phyloP scores from a whole-genome alignment of 1,284 basidiomycete species.

The Cutaneotrichosporon arboriforme region DNA sequence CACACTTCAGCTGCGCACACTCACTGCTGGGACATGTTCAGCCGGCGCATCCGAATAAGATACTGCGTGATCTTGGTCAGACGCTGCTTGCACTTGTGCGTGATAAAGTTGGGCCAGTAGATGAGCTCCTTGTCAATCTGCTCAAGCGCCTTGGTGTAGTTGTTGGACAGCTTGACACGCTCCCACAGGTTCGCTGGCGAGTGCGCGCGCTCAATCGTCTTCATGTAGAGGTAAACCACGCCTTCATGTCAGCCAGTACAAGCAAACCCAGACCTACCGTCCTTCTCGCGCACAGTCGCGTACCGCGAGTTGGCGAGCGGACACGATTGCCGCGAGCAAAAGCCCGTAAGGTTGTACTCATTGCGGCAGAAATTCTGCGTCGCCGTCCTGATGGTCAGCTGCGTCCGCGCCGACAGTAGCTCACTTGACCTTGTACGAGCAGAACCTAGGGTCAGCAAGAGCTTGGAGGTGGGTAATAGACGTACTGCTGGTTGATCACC shows the following conservation, averaged over 20 bases:
- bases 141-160: constrained; percentile 89
- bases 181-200: constrained; percentile 97
- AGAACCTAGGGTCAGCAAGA: constrained; percentile 51
- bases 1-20: constrained; percentile 33
- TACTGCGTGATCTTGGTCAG: constrained; percentile 99
- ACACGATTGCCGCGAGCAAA: constrained; percentile 93
- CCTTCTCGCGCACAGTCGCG: constrained; percentile 92
- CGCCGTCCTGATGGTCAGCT: constrained; percentile 58
- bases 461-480: neutral
- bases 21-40: constrained; percentile 83
- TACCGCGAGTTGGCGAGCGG: constrained; percentile 95
- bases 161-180: constrained; percentile 83
- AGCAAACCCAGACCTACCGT: constrained; percentile 58
- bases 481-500: constrained; percentile 77
- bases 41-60: constrained; percentile 91
- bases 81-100: constrained; percentile 98
- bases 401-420: constrained; percentile 33
- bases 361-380: constrained; percentile 98
- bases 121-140: constrained; percentile 95
- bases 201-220: constrained; percentile 96
- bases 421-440: constrained; percentile 97
- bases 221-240: constrained; percentile 89
- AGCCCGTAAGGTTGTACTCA: constrained; percentile 97
- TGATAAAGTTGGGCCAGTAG: constrained; percentile 96
- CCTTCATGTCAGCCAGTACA: constrained; percentile 53